Evolutionary conservation across 2,329 filamentous ascomycete species (phyloP), one percentile per base, ranked within the genome.

Genomic region (Cercospora zeae-maydis): DNA sequence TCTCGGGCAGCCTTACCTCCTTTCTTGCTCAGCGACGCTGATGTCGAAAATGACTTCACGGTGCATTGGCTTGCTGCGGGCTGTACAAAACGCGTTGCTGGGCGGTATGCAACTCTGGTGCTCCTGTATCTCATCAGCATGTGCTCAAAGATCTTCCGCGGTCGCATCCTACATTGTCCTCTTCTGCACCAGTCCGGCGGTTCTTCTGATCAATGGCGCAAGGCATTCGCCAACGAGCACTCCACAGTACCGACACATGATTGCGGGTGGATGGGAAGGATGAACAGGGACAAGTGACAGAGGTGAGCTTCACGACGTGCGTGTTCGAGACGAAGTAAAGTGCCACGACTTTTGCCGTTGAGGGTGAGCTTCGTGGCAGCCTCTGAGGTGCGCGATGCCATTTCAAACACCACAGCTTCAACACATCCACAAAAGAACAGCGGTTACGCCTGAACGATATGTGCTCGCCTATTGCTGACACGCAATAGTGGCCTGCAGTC

Each of bases 1-100:
- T 78, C 74, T 33, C 77, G 75, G 58, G 79, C 79, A 57, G 80
- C 80, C 69, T 85, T 85, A 30, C 78, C 81, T 37, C 81, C 81
- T 71, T 85, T 86, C 67, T 86, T 86, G 54, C 74, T 72, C 16
- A 80, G 72, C 7, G 64, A 37, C 2, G 74, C 68, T 21, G 79
- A 79, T 21, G 74, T 78, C 21, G 78, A 76, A 71, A 86, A 84
- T 54, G 51, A 21, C 49, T 53, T 59, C 6, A 24, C 16, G 16
- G 19, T 56, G 24, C 37, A 37, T 8, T 37, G 24, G 63, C 61
- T 16, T 10, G 39, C 24, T 45, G 47, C 4, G 21, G 37, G 21
- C 13, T 59, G 57, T 1, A 31, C 13, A 13, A 34, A 27, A 1
- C 57, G 42, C 2, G 42, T 52, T 8, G 57, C 57, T 11, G 57